A percentile compares a stretch with the other conserved stretches of the same genome.
These are phyloP conservation scores for Suhomyces choctaworum DNA, from an alignment of 1,139 yeast species.

Conservation along the genomic window DNA sequence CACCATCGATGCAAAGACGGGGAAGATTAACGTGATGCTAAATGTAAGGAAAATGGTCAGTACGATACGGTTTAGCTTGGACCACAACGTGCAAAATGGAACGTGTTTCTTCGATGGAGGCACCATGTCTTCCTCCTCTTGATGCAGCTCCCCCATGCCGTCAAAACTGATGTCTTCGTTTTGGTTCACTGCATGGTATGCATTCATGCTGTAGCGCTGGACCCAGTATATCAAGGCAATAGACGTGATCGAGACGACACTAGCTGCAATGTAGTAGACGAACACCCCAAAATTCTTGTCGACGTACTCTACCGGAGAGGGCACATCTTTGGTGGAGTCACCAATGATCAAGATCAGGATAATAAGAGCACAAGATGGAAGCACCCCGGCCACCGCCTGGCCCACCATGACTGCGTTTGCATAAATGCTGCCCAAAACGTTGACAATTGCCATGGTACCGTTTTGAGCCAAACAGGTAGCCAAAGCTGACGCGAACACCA, in stretches of 20 bases:
- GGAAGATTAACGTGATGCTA: slow-evolving; percentile 76
- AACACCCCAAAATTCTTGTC: slow-evolving; percentile 54
- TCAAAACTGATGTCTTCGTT: slow-evolving; percentile 2
- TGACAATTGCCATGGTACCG: slow-evolving; percentile 86
- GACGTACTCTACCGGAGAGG: slow-evolving; percentile 20
- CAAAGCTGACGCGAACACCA: slow-evolving; percentile 60
- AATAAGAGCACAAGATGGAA: slow-evolving; percentile 79
- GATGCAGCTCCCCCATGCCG: not conserved
- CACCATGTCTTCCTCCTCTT: not conserved
- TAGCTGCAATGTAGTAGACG: slow-evolving; percentile 69
- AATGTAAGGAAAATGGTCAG: slow-evolving; percentile 74
- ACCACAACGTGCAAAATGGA: slow-evolving; percentile 53
- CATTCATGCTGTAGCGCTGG: slow-evolving; percentile 24
- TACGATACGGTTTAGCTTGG: slow-evolving; percentile 62
- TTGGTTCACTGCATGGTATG: slow-evolving; percentile 16
- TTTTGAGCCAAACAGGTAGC: slow-evolving; percentile 81
- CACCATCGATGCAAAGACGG: slow-evolving; percentile 81
- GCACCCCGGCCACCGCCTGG: slow-evolving; percentile 89
- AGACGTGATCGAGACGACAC: slow-evolving; percentile 57
- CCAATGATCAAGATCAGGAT: slow-evolving; percentile 54
- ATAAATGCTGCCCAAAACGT: slow-evolving; percentile 71
- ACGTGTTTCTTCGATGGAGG: slow-evolving; percentile 28
- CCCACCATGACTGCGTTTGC: slow-evolving; percentile 94
- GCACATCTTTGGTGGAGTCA: slow-evolving; percentile 16
- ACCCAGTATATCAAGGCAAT: slow-evolving; percentile 38